Percentiles rank a stretch among this genome's conserved stretches.
Conservation (phyloP, 208 protist genomes). For the Leishmania guyanensis region DNA sequence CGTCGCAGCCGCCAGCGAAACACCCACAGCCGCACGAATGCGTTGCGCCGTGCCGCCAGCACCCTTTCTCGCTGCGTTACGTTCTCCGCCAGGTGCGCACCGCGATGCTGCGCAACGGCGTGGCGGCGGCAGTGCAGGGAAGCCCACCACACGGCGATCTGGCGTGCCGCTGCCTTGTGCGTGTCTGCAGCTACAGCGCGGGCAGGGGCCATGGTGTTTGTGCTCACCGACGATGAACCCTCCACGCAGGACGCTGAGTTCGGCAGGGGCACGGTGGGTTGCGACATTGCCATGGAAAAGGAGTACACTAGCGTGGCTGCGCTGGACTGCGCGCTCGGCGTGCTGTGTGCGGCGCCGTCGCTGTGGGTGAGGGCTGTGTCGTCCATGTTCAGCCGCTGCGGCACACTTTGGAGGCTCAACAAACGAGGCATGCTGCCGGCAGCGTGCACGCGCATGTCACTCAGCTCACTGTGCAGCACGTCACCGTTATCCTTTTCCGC, state of each 20-base stretch:
- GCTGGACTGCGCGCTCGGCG: constrained; percentile 11
- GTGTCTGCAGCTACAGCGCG: background rate
- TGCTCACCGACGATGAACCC: background rate
- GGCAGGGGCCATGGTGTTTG: background rate
- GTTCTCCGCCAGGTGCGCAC: constrained; percentile 18
- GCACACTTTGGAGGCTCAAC: constrained; percentile 4
- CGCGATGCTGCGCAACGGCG: constrained; percentile 14
- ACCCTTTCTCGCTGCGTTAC: constrained; percentile 30
- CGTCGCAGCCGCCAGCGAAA: constrained; percentile 35
- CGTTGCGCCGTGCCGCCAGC: constrained; percentile 28
- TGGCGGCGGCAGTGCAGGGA: constrained; percentile 12
- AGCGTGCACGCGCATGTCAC: background rate
- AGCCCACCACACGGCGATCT: constrained; percentile 36
- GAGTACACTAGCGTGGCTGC: background rate
- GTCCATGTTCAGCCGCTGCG: constrained; percentile 19
- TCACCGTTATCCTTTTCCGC: background rate
- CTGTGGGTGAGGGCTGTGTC: constrained; percentile 1
- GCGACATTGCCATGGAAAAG: constrained; percentile 10
- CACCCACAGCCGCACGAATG: constrained; percentile 37
- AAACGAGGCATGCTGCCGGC: constrained; percentile 19
- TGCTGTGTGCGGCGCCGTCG: background rate
- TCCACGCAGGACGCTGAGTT: background rate
- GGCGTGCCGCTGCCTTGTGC: constrained; percentile 24
- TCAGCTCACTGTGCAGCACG: background rate
- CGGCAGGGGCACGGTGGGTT: background rate